A percentile compares a stretch with the other conserved stretches of the same genome.
phyloP scores from a whole-genome alignment of 257 asterid species.

The Nicotiana obtusifolia region DNA sequence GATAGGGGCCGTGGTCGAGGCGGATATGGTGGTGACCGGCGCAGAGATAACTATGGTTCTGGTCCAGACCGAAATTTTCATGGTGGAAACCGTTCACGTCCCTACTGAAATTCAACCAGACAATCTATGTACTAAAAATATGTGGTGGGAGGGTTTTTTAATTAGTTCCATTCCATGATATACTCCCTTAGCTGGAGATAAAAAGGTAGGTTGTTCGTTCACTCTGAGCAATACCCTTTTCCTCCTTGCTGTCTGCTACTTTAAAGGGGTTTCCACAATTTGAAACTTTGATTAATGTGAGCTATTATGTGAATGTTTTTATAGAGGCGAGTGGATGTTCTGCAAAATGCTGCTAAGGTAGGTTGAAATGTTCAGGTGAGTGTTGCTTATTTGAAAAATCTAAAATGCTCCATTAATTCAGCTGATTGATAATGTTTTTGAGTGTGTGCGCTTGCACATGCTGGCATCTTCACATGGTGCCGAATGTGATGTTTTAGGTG shows the following conservation, averaged over 20 bases:
- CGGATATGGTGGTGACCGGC: conserved; percentile 49
- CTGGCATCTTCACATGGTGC: neutral
- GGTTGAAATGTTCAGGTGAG: conserved; percentile 89
- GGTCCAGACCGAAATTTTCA: conserved; percentile 85
- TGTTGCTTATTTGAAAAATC: conserved; percentile 38
- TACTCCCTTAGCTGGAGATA: conserved; percentile 51
- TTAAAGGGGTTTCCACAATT: conserved; percentile 34
- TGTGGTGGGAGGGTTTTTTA: conserved; percentile 58
- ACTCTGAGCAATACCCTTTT: conserved; percentile 43
- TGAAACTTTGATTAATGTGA: conserved; percentile 49
- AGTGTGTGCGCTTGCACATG: neutral
- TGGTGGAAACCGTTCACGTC: conserved; percentile 93
- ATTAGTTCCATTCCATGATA: conserved; percentile 54
- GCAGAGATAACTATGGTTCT: conserved; percentile 71
- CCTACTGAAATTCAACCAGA: conserved; percentile 48
- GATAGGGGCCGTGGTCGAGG: conserved; percentile 88
- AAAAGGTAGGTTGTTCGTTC: conserved; percentile 80
- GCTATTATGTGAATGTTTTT: conserved; percentile 44
- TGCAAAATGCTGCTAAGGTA: conserved; percentile 83
- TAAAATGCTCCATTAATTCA: neutral
- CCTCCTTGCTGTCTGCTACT: conserved; percentile 46
- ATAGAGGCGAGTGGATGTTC: conserved; percentile 84
- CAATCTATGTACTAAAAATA: conserved; percentile 57
- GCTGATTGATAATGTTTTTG: neutral
- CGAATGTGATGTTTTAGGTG: neutral